phyloP scores from a whole-genome alignment of 306 rosid genomes.

The Fagus sylvatica region DNA sequence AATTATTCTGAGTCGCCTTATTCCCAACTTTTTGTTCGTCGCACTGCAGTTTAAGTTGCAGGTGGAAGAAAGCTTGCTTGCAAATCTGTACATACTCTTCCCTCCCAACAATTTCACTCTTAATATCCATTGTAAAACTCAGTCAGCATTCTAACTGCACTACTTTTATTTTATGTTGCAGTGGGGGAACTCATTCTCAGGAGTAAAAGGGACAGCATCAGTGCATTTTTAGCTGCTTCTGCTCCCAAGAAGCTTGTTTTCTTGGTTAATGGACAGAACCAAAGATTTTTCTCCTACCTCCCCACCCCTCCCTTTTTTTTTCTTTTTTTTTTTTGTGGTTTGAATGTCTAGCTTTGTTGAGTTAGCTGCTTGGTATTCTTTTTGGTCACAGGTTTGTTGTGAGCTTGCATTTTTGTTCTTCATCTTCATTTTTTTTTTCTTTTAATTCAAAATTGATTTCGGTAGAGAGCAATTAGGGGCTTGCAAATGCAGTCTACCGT shows the following conservation, averaged over 20 bases:
- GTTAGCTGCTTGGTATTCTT: constrained; percentile 52
- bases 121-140: constrained; percentile 4
- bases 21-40: constrained; percentile 36
- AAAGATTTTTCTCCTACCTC: constrained; percentile 20
- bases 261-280: constrained; percentile 39
- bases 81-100: constrained; percentile 34
- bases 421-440: constrained; percentile 28
- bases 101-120: constrained; percentile 11
- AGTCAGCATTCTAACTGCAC: constrained; percentile 29
- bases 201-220: constrained; percentile 76
- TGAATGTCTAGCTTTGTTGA: constrained; percentile 50
- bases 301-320: background rate
- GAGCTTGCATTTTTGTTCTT: constrained; percentile 41
- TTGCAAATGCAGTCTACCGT: constrained; percentile 58
- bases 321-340: constrained; percentile 22
- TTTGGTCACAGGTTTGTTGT: constrained; percentile 51
- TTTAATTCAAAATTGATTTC: constrained; percentile 39
- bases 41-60: constrained; percentile 46
- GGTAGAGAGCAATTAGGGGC: constrained; percentile 47
- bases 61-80: constrained; percentile 48
- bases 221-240: constrained; percentile 82
- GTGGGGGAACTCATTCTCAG: constrained; percentile 43
- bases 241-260: constrained; percentile 65
- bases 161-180: constrained; percentile 25
- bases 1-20: constrained; percentile 60